Percentiles rank a stretch among this genome's conserved stretches.
phyloP scores from a whole-genome alignment of 257 asterid genomes.

The Primulina huaijiensis region DNA sequence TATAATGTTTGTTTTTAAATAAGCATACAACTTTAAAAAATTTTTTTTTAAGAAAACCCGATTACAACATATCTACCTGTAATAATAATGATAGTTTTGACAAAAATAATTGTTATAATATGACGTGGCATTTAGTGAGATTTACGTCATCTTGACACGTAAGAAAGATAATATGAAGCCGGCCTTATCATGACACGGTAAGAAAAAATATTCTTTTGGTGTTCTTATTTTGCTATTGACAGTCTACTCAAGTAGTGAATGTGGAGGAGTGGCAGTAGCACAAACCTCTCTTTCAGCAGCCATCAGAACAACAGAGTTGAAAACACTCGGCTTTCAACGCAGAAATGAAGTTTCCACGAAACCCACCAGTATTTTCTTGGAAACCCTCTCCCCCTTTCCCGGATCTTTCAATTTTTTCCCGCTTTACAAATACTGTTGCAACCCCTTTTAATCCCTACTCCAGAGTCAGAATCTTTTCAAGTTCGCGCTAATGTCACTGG shows the following conservation, averaged over 20 bases:
- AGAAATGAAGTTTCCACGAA: slow-evolving; percentile 31
- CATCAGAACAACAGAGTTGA: slow-evolving; percentile 31
- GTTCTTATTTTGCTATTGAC: not conserved
- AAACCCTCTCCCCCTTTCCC: slow-evolving; percentile 43
- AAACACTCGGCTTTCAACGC: not conserved
- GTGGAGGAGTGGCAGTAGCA: not conserved
- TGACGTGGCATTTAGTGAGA: no score
- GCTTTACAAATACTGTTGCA: slow-evolving; percentile 37
- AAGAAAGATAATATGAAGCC: no score
- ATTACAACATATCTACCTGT: no score
- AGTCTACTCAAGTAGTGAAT: not conserved
- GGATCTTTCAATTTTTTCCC: slow-evolving; percentile 68
- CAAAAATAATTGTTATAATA: no score
- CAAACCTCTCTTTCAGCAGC: not conserved
- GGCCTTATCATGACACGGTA: no score
- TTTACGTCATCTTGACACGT: no score
- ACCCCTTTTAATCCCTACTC: slow-evolving; percentile 31
- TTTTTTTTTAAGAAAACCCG: no score
- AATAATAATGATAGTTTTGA: no score
- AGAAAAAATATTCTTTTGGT: no score
- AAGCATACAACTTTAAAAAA: no score
- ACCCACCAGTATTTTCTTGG: slow-evolving; percentile 32
- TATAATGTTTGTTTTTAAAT: no score
- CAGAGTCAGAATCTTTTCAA: slow-evolving; percentile 37
- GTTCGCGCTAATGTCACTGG: slow-evolving; percentile 23